Percentiles rank a stretch among this genome's conserved stretches.
Evolutionary conservation across 352 stramenopile species (phyloP).

Genomic region (Thalassiosira sp.): DNA sequence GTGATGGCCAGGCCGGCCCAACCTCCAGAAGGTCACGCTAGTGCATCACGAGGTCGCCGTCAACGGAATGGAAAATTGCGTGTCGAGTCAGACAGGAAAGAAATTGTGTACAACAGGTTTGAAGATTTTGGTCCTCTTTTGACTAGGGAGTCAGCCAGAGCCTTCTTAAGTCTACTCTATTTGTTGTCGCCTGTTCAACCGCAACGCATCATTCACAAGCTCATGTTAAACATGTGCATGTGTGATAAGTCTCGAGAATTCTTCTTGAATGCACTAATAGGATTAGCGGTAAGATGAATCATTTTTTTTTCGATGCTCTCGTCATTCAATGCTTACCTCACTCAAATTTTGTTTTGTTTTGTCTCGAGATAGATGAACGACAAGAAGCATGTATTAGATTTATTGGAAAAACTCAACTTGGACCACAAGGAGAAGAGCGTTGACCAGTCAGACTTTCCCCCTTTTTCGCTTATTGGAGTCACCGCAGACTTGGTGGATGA

Average conservation of each 20-base stretch:
- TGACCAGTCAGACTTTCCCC: slow-evolving; percentile 57
- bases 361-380: slow-evolving; percentile 79
- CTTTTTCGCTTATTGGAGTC: slow-evolving; percentile 66
- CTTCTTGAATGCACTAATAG: slow-evolving; percentile 64
- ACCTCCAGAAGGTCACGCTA: slow-evolving; percentile 58
- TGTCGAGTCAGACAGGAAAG: slow-evolving; percentile 66
- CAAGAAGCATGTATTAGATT: slow-evolving; percentile 35
- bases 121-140: slow-evolving; percentile 51
- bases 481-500: slow-evolving; percentile 49
- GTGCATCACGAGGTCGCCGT: slow-evolving; percentile 35
- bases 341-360: no score
- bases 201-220: slow-evolving; percentile 82
- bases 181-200: slow-evolving; percentile 80
- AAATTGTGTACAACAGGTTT: slow-evolving; percentile 57
- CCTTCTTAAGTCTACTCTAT: slow-evolving; percentile 82
- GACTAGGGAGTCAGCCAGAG: slow-evolving; percentile 58
- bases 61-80: slow-evolving; percentile 61
- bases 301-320: no score
- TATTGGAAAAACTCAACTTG: slow-evolving; percentile 49
- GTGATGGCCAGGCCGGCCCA: slow-evolving; percentile 7
- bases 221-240: slow-evolving; percentile 83
- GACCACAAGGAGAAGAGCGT: not conserved
- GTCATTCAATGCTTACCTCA: no score
- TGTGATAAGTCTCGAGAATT: slow-evolving; percentile 49
- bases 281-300: no score